Conservation (phyloP, 148 eudicot genomes). For the Tetragonia tetragonoides region DNA sequence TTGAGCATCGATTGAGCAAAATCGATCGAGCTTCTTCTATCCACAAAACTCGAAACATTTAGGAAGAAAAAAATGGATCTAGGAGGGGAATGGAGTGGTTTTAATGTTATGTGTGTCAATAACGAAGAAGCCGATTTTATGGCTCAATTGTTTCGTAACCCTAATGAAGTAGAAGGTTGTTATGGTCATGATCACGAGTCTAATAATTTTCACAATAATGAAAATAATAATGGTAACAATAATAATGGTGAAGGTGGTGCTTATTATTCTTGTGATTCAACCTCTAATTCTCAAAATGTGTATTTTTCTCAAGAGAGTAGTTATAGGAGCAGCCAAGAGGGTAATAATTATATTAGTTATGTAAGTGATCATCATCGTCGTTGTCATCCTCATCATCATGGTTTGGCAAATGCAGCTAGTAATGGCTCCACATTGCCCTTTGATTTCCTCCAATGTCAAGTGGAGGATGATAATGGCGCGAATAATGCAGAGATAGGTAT, state of each 20-base stretch:
- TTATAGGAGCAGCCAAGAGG: conserved; percentile 21
- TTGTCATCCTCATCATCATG: conserved; percentile 4
- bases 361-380: conserved; percentile 28
- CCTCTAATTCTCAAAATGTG: conserved; percentile 25
- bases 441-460: conserved; percentile 29
- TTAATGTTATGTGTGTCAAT: conserved; percentile 43
- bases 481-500: conserved; percentile 22
- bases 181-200: conserved; percentile 12
- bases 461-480: conserved; percentile 31
- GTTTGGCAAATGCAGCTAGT: conserved; percentile 12
- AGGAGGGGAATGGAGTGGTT: conserved; percentile 61
- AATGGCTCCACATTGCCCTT: conserved; percentile 24
- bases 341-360: conserved; percentile 32
- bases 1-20: conserved; percentile 20
- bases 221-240: not conserved
- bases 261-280: conserved; percentile 32
- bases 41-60: not conserved
- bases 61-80: conserved; percentile 15
- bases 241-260: conserved; percentile 24
- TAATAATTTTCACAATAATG: not conserved
- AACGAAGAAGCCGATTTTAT: conserved; percentile 66
- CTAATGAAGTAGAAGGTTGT: conserved; percentile 25
- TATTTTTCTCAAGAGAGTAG: conserved; percentile 36
- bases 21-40: conserved; percentile 13
- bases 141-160: conserved; percentile 57